Evolutionary conservation across 1,139 yeast species (phyloP).

Genomic region (Protomyces inouyei): DNA sequence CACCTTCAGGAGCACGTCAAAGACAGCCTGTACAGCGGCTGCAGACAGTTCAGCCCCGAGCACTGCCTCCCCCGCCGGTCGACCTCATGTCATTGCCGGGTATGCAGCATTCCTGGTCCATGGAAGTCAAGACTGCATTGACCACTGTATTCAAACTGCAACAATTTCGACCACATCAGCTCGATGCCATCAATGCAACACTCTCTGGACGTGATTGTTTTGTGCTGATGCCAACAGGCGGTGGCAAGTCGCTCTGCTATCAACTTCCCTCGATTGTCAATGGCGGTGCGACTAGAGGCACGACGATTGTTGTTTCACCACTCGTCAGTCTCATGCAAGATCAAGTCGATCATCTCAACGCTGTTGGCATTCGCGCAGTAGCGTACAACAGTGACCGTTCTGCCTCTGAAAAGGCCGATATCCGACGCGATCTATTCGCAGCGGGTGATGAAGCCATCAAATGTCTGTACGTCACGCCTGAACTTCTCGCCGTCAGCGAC

Average conservation of each 20-base stretch:
- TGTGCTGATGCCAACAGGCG: slow-evolving; percentile 98
- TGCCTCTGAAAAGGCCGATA: slow-evolving; percentile 58
- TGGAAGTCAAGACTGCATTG: slow-evolving; percentile 59
- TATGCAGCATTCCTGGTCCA: slow-evolving; percentile 51
- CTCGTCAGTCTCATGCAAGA: slow-evolving; percentile 95
- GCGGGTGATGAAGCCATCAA: slow-evolving; percentile 56
- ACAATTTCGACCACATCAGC: slow-evolving; percentile 75
- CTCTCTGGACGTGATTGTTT: slow-evolving; percentile 79
- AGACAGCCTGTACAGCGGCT: neutral
- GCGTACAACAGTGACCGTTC: slow-evolving; percentile 77
- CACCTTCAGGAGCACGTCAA: neutral
- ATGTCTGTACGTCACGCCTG: slow-evolving; percentile 87
- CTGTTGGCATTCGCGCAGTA: slow-evolving; percentile 68
- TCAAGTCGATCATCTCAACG: slow-evolving; percentile 76
- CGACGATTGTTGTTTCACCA: slow-evolving; percentile 91
- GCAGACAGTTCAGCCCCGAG: slow-evolving; percentile 1
- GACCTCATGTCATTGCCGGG: slow-evolving; percentile 22
- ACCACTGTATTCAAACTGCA: slow-evolving; percentile 57
- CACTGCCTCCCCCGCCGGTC: neutral
- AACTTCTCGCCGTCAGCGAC: slow-evolving; percentile 77
- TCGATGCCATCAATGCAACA: slow-evolving; percentile 80
- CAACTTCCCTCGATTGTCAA: slow-evolving; percentile 86
- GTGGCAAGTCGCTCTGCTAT: slow-evolving; percentile 94
- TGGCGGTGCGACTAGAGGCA: slow-evolving; percentile 70
- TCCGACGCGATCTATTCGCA: slow-evolving; percentile 54